Base-by-base conservation (phyloP, 805 yeast species). In the Sugiyamaella marilandica region DNA sequence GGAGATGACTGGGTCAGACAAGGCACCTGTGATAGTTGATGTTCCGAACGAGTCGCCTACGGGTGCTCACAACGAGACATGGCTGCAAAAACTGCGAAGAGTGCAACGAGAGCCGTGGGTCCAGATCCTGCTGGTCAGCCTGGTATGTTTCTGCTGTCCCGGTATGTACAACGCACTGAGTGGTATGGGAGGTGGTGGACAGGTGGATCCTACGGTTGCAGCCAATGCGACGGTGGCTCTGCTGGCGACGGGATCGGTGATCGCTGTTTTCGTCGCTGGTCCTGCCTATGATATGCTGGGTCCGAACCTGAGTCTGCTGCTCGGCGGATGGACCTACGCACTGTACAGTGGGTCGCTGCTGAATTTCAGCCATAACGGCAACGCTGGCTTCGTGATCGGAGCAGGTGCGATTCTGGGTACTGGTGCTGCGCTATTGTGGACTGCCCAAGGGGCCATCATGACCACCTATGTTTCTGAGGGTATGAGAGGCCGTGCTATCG, bases 351-450 rank as follows among this genome's bases (percentile, higher is more conserved):
- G 77, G 21, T 72, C 82, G 21, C 73, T 80, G 52, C 70, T 80
- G 50, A 70, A 75, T 55, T 81, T 68, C 65, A 70, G 74, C 63
- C 77, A 77, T 55, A 72, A 66, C 48, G 64, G 67, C 45, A 79
- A 79, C 58, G 69, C 67, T 14, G 83, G 80, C 1, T 80, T 78
- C 63, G 78, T 75, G 51, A 75, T 80, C 52, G 77, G 76, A 55
- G 74, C 82, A n/a, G 82, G 83, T 37, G 83, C 83, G 9, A 72
- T 74, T 60, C 71, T 80, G 54, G 85, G 84, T 61, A 55, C 77
- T 29, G 76, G 81, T 60, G 83, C 84, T 8, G 67, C 79, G 32
- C 66, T 74, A 49, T 67, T 80, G 47, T 80, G 85, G 85, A 78
- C 81, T 32, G 82, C 83, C 24, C 83, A 79, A 59, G 81, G 82